Conservation (phyloP, 306 rosid genomes). For the barrel medic (Medicago truncatula) region DNA sequence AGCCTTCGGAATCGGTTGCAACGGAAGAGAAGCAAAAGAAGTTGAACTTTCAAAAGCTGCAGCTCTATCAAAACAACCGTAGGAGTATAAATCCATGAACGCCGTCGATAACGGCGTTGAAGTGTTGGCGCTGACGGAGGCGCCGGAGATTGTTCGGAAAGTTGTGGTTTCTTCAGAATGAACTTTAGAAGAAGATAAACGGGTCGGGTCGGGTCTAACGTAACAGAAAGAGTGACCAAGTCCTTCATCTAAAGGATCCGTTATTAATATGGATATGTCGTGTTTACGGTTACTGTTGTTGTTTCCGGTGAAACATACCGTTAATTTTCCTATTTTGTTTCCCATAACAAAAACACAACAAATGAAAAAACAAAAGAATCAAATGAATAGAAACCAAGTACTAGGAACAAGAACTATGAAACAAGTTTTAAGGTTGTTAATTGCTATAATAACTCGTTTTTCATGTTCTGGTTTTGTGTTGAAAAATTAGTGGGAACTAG, state of each 20-base stretch:
- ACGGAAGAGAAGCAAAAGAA: conserved; percentile 90
- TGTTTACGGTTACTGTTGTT: conserved; percentile 50
- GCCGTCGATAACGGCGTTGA: conserved; percentile 93
- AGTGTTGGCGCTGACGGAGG: conserved; percentile 96
- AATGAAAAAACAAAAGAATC: conserved; percentile 8
- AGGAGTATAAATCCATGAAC: conserved; percentile 75
- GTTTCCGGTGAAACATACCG: conserved; percentile 77
- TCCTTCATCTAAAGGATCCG: conserved; percentile 85
- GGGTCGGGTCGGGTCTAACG: conserved; percentile 87
- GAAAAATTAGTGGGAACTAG: conserved; percentile 11
- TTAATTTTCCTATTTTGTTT: conserved; percentile 83
- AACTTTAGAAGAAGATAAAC: conserved; percentile 76
- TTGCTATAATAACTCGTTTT: conserved; percentile 31
- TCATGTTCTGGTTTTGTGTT: conserved; percentile 49
- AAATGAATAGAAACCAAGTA: neutral
- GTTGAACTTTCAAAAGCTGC: conserved; percentile 93
- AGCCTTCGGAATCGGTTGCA: conserved; percentile 85
- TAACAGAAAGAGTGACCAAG: conserved; percentile 94
- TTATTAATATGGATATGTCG: conserved; percentile 55
- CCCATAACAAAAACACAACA: conserved; percentile 57
- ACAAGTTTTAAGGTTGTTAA: conserved; percentile 8
- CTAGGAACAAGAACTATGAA: neutral
- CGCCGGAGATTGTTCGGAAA: conserved; percentile 92
- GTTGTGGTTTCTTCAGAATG: conserved; percentile 95
- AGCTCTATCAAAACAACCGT: conserved; percentile 76